Base-by-base conservation (phyloP, 805 yeast genomes). In the Danielia oregonensis region DNA sequence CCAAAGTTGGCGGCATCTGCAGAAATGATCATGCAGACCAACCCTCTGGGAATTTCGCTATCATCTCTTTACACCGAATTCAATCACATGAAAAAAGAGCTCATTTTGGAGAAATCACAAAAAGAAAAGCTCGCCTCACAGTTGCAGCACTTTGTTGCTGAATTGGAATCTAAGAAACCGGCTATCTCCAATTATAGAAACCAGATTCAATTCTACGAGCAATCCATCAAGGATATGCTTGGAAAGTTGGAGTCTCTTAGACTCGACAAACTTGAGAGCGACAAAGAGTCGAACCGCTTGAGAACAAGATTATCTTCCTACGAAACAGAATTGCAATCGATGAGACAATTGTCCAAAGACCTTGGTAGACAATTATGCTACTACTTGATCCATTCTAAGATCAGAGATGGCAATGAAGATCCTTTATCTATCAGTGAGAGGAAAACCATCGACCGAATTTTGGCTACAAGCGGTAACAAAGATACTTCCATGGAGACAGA, bases 291-390 rank as follows among this genome's bases (percentile, higher is more conserved):
- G 17, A 57, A 64, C 15, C 40, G 70, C 16, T 43, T 57, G 38
- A 51, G 61, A 39, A 33, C 59, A 14, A 48, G 59, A 38, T 35
- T 59, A 30, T 51, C 58, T 9, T 82, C 76, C 35, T 56, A 63
- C 27, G 70, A 70, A 42, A 55, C 63, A 17, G 82, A 78, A 44
- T 52, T 72, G 10, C 59, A 54, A 11, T 61, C 74, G 4, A 55
- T 83, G 42, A 68, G 72, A 29, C 74, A 72, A 37, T 78, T 82
- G 43, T 74, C 82, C 27, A 61, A 70, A 18, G 97, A 91, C 51
- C 63, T 91, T 25, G 85, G 94, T 5, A 77, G 79, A 27, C 97
- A 91, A 55, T 73, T 93, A n/a, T 86, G 85, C 46, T 72, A 70
- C 31, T 68, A 88, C 24, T 66, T 91, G 24, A 72, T 82, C 11